phyloP scores from a whole-genome alignment of 2,329 filamentous ascomycete genomes.

The Penicillium sp. region DNA sequence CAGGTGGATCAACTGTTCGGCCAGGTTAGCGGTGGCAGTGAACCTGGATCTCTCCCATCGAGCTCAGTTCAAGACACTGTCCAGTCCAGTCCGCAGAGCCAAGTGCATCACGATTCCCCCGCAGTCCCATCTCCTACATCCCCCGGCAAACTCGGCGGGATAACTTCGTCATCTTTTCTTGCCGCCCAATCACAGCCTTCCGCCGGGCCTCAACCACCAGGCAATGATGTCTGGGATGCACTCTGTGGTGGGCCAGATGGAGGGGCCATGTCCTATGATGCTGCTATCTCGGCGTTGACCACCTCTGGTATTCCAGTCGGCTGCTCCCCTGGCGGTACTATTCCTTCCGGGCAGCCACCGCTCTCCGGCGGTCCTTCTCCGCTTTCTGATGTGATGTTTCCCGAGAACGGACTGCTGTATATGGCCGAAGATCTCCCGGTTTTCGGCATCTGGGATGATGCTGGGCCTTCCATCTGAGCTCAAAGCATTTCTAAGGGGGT shows the following conservation, averaged over 20 bases:
- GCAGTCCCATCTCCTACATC: constrained; percentile 25
- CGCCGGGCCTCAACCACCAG: constrained; percentile 9
- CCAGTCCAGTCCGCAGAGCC: constrained; percentile 4
- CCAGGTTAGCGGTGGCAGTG: constrained; percentile 27
- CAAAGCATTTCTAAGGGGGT: not conserved
- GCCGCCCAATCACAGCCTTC: constrained; percentile 14
- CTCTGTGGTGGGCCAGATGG: constrained; percentile 23
- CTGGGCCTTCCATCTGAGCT: constrained; percentile 6
- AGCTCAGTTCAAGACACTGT: constrained; percentile 5
- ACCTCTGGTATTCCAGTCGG: constrained; percentile 34
- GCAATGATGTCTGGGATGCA: constrained; percentile 31
- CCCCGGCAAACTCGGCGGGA: constrained; percentile 16
- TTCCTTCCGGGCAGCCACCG: constrained; percentile 18
- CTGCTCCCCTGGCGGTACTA: constrained; percentile 31
- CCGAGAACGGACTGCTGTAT: constrained; percentile 34
- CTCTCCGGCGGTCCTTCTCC: constrained; percentile 28
- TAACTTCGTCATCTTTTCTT: constrained; percentile 14
- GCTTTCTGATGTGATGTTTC: constrained; percentile 32
- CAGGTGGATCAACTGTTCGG: constrained; percentile 45
- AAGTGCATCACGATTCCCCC: constrained; percentile 7
- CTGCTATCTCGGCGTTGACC: constrained; percentile 33
- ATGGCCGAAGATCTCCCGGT: constrained; percentile 35
- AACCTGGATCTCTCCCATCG: constrained; percentile 8
- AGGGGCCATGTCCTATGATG: constrained; percentile 26
- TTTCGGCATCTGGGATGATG: constrained; percentile 32